These are phyloP conservation scores for Cryptosporidium viatorum DNA, from an alignment of 169 alveolate species.

Conservation along the genomic window DNA sequence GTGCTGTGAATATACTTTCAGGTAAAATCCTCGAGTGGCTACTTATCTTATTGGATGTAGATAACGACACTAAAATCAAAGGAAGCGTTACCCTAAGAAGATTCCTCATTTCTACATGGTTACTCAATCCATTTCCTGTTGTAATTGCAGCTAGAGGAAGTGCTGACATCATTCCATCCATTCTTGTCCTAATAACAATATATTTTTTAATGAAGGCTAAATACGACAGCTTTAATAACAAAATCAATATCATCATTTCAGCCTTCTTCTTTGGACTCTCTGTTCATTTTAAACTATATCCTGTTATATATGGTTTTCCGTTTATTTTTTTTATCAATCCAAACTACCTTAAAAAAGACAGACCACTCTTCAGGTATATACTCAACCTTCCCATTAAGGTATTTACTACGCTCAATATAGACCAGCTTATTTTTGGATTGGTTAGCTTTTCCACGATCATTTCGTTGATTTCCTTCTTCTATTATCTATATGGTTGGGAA, in stretches of 20 bases:
- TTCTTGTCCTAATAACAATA: slow-evolving; percentile 82
- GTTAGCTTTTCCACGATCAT: slow-evolving; percentile 84
- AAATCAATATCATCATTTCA: slow-evolving; percentile 77
- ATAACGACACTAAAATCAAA: slow-evolving; percentile 19
- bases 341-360: slow-evolving; percentile 76
- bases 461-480: slow-evolving; percentile 81
- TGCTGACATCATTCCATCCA: slow-evolving; percentile 86
- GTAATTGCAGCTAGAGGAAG: slow-evolving; percentile 95
- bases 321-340: slow-evolving; percentile 80
- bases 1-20: slow-evolving; percentile 86
- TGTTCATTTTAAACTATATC: slow-evolving; percentile 96
- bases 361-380: slow-evolving; percentile 71
- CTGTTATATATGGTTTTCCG: slow-evolving; percentile 95
- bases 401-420: slow-evolving; percentile 76
- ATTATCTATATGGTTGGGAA: slow-evolving; percentile 90
- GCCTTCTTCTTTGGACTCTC: slow-evolving; percentile 93
- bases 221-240: slow-evolving; percentile 75
- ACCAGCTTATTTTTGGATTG: slow-evolving; percentile 82
- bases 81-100: slow-evolving; percentile 62
- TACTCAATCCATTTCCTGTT: slow-evolving; percentile 92
- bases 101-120: slow-evolving; percentile 86
- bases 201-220: slow-evolving; percentile 81
- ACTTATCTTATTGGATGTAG: slow-evolving; percentile 76
- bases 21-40: slow-evolving; percentile 84
- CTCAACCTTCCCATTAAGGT: slow-evolving; percentile 49